These are phyloP conservation scores for Curvularia verruculosa DNA, from an alignment of 2,329 filamentous ascomycete species.

Conservation along the genomic window DNA sequence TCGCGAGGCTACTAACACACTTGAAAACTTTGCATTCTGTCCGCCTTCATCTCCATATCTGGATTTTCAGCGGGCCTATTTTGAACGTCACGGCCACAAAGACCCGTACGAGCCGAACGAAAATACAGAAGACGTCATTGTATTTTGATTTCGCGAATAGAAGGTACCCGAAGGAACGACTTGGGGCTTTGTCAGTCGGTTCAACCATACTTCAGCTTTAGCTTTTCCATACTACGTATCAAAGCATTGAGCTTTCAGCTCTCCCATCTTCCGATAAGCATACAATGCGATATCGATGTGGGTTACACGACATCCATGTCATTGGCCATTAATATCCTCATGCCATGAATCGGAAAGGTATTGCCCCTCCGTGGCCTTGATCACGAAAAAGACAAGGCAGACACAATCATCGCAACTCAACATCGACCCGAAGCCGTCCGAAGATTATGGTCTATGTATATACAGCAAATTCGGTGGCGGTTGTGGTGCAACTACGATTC, in stretches of 20 bases:
- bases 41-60: slow-evolving; percentile 40
- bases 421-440: neutral
- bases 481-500: slow-evolving; percentile 14
- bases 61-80: slow-evolving; percentile 39
- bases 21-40: slow-evolving; percentile 45
- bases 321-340: slow-evolving; percentile 1
- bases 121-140: slow-evolving; percentile 19
- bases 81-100: slow-evolving; percentile 43
- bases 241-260: slow-evolving; percentile 1
- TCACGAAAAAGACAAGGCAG: slow-evolving; percentile 11
- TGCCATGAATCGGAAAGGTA: slow-evolving; percentile 5
- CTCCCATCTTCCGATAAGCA: slow-evolving; percentile 9
- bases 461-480: neutral
- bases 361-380: slow-evolving; percentile 3
- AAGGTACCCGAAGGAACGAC: neutral
- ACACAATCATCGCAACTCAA: neutral
- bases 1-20: slow-evolving; percentile 43
- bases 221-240: neutral
- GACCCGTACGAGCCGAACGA: slow-evolving; percentile 37
- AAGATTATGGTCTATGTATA: neutral
- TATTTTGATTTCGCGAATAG: slow-evolving; percentile 20
- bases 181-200: neutral
- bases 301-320: slow-evolving; percentile 14
- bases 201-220: slow-evolving; percentile 4
- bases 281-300: slow-evolving; percentile 9